phyloP scores from a whole-genome alignment of 352 stramenopile species.

The Phytophthora capsici region DNA sequence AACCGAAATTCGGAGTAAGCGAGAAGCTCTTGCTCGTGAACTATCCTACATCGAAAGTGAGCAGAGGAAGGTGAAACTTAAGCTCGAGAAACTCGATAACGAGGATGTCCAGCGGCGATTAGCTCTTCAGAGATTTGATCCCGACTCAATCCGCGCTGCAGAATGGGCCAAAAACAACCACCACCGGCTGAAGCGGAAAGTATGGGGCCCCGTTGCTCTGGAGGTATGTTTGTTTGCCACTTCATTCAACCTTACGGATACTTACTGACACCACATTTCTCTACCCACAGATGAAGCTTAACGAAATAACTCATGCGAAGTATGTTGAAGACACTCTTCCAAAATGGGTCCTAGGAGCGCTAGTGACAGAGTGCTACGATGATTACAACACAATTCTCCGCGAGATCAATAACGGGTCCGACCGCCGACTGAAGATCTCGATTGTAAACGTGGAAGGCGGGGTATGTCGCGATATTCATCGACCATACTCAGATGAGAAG shows the following conservation, averaged over 20 bases:
- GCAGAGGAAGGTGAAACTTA: conserved; percentile 54
- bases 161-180: conserved; percentile 84
- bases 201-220: conserved; percentile 83
- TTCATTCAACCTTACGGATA: not conserved
- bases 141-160: conserved; percentile 73
- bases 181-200: conserved; percentile 70
- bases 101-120: conserved; percentile 75
- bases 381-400: conserved; percentile 84
- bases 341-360: conserved; percentile 75
- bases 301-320: conserved; percentile 79
- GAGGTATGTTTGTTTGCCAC: conserved; percentile 44
- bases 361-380: conserved; percentile 82
- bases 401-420: conserved; percentile 62
- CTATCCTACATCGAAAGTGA: conserved; percentile 58
- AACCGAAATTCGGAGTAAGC: conserved; percentile 73
- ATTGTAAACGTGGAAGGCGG: conserved; percentile 76
- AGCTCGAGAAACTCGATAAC: conserved; percentile 75
- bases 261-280: no score
- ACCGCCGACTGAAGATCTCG: conserved; percentile 65
- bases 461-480: conserved; percentile 49
- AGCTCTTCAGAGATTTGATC: conserved; percentile 62
- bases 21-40: conserved; percentile 59
- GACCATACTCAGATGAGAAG: conserved; percentile 67
- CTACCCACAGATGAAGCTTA: conserved; percentile 69
- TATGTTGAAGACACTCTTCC: conserved; percentile 87